phyloP scores from a whole-genome alignment of 306 rosid species.

The Quercus parvula region DNA sequence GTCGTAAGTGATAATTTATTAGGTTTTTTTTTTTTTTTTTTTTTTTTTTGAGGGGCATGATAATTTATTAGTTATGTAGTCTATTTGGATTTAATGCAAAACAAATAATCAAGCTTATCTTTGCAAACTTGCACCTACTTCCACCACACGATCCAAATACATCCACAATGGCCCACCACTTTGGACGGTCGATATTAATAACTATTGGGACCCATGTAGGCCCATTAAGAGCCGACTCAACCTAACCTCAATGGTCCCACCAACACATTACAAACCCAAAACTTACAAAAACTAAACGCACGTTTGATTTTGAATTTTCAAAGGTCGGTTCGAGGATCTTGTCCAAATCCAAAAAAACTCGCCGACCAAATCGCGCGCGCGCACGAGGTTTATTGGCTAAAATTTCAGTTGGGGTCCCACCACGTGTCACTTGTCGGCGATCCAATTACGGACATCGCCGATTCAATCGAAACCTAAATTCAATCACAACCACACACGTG shows the following conservation, averaged over 20 bases:
- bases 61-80: too few relatives aligned
- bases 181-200: too few relatives aligned
- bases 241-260: conserved; percentile 1
- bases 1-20: too few relatives aligned
- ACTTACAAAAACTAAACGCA: not conserved
- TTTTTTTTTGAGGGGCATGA: too few relatives aligned
- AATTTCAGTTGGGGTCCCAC: not conserved
- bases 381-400: not conserved
- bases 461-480: conserved; percentile 17
- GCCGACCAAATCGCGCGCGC: not conserved
- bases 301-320: not conserved
- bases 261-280: not conserved
- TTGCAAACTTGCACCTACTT: too few relatives aligned
- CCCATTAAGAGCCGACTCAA: conserved; percentile 1
- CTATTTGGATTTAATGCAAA: too few relatives aligned
- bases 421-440: conserved; percentile 16
- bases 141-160: not conserved
- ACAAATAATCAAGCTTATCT: too few relatives aligned
- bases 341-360: not conserved
- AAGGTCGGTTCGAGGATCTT: conserved; percentile 12
- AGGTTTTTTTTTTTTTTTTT: too few relatives aligned
- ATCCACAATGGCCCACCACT: too few relatives aligned
- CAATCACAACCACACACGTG: conserved; percentile 34
- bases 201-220: not conserved
- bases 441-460: conserved; percentile 10